These are phyloP conservation scores for Lachnellula occidentalis DNA, from an alignment of 2,329 filamentous ascomycete genomes.

Conservation along the genomic window DNA sequence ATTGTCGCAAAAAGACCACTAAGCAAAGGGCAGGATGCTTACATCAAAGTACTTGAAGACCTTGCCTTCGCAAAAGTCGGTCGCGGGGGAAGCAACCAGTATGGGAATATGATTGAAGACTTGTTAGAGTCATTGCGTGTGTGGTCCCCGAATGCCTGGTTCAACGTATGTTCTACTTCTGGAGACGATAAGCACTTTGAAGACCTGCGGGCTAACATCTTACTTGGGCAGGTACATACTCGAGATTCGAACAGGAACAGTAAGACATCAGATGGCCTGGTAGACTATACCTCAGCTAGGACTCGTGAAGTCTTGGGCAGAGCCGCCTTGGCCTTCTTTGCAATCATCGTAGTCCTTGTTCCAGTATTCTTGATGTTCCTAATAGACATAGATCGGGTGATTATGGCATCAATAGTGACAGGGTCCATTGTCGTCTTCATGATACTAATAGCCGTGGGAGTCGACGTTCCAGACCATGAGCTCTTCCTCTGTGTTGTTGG, in stretches of 20 bases:
- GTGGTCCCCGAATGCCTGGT: not conserved
- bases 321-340: not conserved
- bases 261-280: not conserved
- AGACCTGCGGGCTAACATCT: not conserved
- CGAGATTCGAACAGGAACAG: not conserved
- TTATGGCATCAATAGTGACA: slow-evolving; percentile 7
- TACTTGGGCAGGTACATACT: not conserved
- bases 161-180: not conserved
- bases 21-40: slow-evolving; percentile 6
- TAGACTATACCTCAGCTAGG: not conserved
- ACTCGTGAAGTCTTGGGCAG: not conserved
- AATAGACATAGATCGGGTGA: not conserved
- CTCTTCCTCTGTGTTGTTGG: slow-evolving; percentile 10
- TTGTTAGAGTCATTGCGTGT: not conserved
- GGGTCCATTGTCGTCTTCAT: slow-evolving; percentile 5
- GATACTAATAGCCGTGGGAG: not conserved
- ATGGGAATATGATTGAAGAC: slow-evolving; percentile 4
- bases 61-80: slow-evolving; percentile 3
- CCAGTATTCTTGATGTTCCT: slow-evolving; percentile 15
- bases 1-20: slow-evolving; percentile 8
- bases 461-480: slow-evolving; percentile 7
- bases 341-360: slow-evolving; percentile 2
- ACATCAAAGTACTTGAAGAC: slow-evolving; percentile 12
- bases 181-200: not conserved
- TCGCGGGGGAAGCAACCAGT: not conserved